Base-by-base conservation (phyloP, 495 filamentous ascomycete species). In the Neurospora intermedia region DNA sequence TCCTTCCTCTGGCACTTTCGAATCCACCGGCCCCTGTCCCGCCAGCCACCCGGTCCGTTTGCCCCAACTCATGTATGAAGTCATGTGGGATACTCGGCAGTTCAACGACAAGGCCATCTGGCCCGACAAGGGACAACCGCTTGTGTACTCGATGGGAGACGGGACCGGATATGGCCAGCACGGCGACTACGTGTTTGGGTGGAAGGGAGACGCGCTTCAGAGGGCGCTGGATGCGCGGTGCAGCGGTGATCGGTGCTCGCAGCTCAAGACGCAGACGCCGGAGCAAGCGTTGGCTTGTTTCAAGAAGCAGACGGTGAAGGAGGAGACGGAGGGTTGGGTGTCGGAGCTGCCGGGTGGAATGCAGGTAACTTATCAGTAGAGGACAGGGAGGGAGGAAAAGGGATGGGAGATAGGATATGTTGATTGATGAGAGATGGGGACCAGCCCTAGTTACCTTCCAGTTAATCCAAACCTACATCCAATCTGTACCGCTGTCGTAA, bases 121-220 rank as follows among this genome's bases (percentile, higher is more conserved):
- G 84, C 84, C 83, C 39, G 79, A 77, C 16, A 79, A 83, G 39
- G 82, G 83, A 71, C 81, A 84, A 71, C 83, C 85, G 27, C 82
- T 84, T 71, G 78, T 84, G n/a, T 85, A 83, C 80, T 81, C 79
- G 27, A 84, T 86, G 78, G 84, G 84, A 15, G 87, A 88, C 71
- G 79, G 81, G 0, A 79, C 78, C 46, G 84, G 85, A 10, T 82
- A 83, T 70, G 81, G 82, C 16, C 81, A 84, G 18, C 85, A 86
- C 73, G 85, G 84, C 41, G 85, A 87, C 70, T 87, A 87, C 75
- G 74, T 87, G 59, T 87, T 86, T 76, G 85, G 85, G 16, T 87
- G 85, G 84, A 81, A 86, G 74, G 85, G 80, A 48, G 82, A 85
- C 39, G 79, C 83, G 0, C 78, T 87, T 4, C 84, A 85, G 80